These are phyloP conservation scores for Trichopus zeylanicus DNA, from an alignment of 116 monocot species.

Conservation along the genomic window DNA sequence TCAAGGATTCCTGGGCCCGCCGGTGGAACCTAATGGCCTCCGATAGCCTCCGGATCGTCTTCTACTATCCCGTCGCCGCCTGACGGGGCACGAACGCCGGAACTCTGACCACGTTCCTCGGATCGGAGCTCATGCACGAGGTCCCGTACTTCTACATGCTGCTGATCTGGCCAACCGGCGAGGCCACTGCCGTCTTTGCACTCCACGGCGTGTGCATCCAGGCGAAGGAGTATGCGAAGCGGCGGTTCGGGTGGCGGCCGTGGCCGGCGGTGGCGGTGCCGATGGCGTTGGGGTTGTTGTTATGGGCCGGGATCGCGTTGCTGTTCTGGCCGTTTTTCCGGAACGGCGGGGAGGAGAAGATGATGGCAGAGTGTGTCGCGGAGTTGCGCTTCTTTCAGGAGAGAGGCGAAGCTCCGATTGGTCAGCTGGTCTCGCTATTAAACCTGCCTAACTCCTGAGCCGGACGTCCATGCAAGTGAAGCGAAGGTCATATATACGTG, in stretches of 20 bases:
- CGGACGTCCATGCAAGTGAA: too few relatives aligned
- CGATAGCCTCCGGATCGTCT: constrained; percentile 27
- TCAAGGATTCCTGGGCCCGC: constrained; percentile 38
- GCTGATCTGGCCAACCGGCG: constrained; percentile 18
- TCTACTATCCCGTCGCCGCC: constrained; percentile 24
- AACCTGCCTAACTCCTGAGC: too few relatives aligned
- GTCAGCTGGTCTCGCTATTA: too few relatives aligned
- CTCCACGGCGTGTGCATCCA: constrained; percentile 27
- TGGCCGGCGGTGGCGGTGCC: constrained; percentile 13
- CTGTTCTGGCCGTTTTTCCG: constrained; percentile 29
- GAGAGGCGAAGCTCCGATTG: not conserved
- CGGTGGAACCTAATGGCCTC: constrained; percentile 51
- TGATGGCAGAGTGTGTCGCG: constrained; percentile 14
- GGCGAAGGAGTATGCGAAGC: constrained; percentile 10
- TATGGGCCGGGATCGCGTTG: constrained; percentile 14
- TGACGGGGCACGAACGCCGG: constrained; percentile 13
- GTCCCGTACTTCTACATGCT: constrained; percentile 35
- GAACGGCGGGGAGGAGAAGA: constrained; percentile 10
- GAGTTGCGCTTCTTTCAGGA: not conserved
- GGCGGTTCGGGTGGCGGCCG: constrained; percentile 4
- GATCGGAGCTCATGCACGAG: constrained; percentile 51
- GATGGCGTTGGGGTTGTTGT: constrained; percentile 22
- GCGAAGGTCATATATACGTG: too few relatives aligned
- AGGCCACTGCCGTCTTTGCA: constrained; percentile 27
- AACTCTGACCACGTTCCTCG: constrained; percentile 24